A percentile compares a stretch with the other conserved stretches of the same genome.
Conservation (phyloP, 2,329 filamentous ascomycete genomes). For the Tolypocladium pustulatum region DNA sequence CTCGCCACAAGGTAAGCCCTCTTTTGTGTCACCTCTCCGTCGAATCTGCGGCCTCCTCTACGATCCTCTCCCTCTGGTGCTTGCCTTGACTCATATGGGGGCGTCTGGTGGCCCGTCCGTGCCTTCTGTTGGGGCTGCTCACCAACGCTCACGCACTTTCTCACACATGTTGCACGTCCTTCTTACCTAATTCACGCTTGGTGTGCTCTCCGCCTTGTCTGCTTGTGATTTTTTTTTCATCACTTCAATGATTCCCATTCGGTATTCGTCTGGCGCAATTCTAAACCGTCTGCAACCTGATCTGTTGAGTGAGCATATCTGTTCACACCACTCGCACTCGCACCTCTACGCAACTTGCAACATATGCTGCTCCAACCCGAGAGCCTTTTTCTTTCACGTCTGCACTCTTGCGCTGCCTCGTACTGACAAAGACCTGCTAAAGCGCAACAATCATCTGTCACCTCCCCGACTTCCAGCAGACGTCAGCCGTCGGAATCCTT, state of each 20-base stretch:
- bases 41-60: background rate
- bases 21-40: background rate
- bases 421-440: background rate
- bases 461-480: background rate
- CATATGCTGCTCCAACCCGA: background rate
- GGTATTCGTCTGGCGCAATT: background rate
- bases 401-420: background rate
- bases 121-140: background rate
- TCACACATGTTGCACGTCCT: background rate
- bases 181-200: background rate
- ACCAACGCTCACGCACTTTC: background rate
- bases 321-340: background rate
- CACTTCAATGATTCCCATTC: background rate
- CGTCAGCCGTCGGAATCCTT: slow-evolving; percentile 7
- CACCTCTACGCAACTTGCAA: background rate
- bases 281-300: no score
- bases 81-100: background rate
- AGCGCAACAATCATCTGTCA: background rate
- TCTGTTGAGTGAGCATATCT: background rate
- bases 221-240: background rate
- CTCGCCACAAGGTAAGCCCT: background rate
- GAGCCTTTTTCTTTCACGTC: background rate
- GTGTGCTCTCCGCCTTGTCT: background rate
- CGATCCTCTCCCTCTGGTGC: background rate
- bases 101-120: background rate